These are phyloP conservation scores for Puccinia horiana DNA, from an alignment of 1,284 basidiomycete species.

Conservation along the genomic window DNA sequence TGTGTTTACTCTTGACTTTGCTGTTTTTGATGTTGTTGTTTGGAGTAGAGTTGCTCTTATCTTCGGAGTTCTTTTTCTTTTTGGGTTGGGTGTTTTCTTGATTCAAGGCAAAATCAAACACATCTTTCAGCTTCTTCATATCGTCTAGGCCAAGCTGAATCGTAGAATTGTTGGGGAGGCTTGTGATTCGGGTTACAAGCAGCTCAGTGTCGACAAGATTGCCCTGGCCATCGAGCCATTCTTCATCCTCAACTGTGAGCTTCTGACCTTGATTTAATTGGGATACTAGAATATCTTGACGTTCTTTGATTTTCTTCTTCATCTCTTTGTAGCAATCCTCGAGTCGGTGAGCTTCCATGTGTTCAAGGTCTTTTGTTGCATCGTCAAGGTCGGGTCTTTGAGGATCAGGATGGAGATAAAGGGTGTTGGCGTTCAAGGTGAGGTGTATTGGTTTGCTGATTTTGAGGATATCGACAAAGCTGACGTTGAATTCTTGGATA, in stretches of 20 bases:
- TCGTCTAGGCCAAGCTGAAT: not conserved
- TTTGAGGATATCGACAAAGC: not conserved
- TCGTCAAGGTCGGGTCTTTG: not conserved
- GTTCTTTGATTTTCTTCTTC: not conserved
- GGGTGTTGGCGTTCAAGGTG: not conserved
- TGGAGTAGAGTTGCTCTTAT: not conserved
- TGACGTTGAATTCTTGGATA: not conserved
- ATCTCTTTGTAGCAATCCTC: not conserved
- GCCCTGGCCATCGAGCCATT: slow-evolving; percentile 14
- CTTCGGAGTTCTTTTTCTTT: not conserved
- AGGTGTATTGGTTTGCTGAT: not conserved
- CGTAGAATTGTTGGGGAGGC: not conserved
- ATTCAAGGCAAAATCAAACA: not conserved
- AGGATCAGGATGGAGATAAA: not conserved
- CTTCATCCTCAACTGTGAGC: not conserved
- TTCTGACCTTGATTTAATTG: not conserved
- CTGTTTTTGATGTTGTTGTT: not conserved
- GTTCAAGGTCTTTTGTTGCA: not conserved
- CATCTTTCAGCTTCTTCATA: not conserved
- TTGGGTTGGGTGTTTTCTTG: not conserved
- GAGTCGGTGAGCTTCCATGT: not conserved
- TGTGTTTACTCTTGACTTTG: not conserved
- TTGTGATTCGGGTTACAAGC: not conserved
- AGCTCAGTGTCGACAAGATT: slow-evolving; percentile 10
- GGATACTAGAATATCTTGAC: not conserved